These are phyloP conservation scores for Auxenochlorella pyrenoidosa DNA, from an alignment of 139 green algal genomes.

Conservation along the genomic window DNA sequence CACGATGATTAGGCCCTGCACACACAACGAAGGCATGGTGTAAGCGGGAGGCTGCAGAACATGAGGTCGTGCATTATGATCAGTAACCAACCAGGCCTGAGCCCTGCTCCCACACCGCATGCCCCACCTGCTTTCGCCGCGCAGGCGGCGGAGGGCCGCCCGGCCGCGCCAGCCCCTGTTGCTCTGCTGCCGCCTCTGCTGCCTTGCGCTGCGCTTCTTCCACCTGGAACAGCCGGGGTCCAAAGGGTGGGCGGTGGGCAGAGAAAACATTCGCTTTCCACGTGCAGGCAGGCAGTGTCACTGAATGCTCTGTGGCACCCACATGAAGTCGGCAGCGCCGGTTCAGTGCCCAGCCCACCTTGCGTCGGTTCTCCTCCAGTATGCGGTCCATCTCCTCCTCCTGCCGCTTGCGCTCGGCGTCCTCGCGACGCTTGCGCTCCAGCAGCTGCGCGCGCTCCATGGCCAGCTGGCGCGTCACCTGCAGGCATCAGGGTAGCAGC, in stretches of 20 bases:
- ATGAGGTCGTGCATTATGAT: no score
- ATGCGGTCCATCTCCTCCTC: slow-evolving; percentile 56
- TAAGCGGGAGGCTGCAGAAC: no score
- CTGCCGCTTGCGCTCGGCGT: slow-evolving; percentile 49
- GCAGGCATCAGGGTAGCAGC: not conserved
- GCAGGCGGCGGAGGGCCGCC: not conserved
- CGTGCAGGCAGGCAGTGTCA: not conserved
- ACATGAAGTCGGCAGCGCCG: no score
- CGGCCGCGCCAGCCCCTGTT: not conserved
- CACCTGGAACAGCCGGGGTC: slow-evolving; percentile 31
- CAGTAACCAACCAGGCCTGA: no score
- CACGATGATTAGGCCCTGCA: slow-evolving; percentile 30
- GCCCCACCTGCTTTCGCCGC: slow-evolving; percentile 15
- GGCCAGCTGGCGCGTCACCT: slow-evolving; percentile 51
- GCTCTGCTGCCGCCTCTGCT: slow-evolving; percentile 39
- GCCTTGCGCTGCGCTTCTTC: slow-evolving; percentile 56
- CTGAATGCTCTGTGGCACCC: no score
- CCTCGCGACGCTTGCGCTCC: slow-evolving; percentile 53
- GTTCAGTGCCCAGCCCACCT: no score
- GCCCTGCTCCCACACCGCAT: not conserved
- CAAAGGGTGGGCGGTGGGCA: not conserved
- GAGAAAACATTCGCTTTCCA: no score
- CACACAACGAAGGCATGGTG: no score
- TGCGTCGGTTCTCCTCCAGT: slow-evolving; percentile 53
- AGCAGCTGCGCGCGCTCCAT: slow-evolving; percentile 48